These are phyloP conservation scores for Lathyrus tuberosus DNA, from an alignment of 306 rosid species.

Conservation along the genomic window DNA sequence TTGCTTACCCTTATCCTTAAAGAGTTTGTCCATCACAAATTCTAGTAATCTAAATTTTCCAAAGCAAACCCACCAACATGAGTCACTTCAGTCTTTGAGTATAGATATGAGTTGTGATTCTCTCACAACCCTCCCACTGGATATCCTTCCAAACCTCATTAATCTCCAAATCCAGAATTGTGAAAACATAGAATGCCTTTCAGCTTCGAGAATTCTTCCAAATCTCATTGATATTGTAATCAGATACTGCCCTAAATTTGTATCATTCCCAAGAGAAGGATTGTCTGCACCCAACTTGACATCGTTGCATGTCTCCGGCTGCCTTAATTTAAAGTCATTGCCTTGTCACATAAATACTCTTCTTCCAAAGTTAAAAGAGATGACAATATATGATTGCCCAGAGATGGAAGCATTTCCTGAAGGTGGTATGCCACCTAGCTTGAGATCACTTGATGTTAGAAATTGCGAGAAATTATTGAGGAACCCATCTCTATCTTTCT, in stretches of 20 bases:
- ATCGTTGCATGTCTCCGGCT: accelerated
- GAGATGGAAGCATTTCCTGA: too few relatives aligned
- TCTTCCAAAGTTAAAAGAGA: conserved; percentile 7
- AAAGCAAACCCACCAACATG: too few relatives aligned
- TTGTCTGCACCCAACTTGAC: not conserved
- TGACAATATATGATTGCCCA: too few relatives aligned
- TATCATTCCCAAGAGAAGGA: not conserved
- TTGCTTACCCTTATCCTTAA: not conserved
- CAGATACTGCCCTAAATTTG: not conserved
- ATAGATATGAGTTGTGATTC: too few relatives aligned
- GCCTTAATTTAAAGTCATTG: not conserved
- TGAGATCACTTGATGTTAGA: too few relatives aligned
- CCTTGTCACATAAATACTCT: conserved; percentile 16
- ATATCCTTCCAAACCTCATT: too few relatives aligned
- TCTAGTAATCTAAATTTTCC: not conserved
- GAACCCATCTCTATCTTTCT: too few relatives aligned
- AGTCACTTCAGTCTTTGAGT: too few relatives aligned
- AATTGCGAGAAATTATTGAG: too few relatives aligned
- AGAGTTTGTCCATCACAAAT: accelerated
- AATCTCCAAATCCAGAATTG: accelerated
- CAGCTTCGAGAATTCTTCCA: not conserved
- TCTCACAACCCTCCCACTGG: too few relatives aligned
- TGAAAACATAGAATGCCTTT: not conserved
- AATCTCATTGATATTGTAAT: accelerated
- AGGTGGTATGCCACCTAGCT: too few relatives aligned